phyloP scores from a whole-genome alignment of 768 basidiomycete species.

The Macrocybe gigantea region DNA sequence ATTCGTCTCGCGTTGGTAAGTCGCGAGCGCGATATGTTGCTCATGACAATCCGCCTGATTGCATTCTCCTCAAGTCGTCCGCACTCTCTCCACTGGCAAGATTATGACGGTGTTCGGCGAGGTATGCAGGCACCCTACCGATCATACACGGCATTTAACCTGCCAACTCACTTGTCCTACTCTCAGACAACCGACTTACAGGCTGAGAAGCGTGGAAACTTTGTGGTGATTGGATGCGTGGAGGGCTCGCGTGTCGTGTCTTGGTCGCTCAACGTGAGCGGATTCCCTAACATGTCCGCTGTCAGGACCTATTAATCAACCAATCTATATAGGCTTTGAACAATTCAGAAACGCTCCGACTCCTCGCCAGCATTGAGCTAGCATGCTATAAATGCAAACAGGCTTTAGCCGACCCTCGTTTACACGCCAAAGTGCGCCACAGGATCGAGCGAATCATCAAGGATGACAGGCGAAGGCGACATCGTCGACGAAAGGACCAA shows the following conservation, averaged over 20 bases:
- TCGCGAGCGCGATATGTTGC: constrained; percentile 7
- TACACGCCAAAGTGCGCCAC: constrained; percentile 58
- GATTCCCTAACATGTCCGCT: constrained; percentile 3
- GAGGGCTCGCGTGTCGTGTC: constrained; percentile 71
- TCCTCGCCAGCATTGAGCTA: constrained; percentile 80
- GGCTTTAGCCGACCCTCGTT: constrained; percentile 60
- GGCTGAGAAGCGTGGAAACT: constrained; percentile 85
- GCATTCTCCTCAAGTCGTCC: constrained; percentile 41
- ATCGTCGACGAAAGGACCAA: constrained; percentile 79
- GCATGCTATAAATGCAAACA: constrained; percentile 77
- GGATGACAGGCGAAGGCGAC: constrained; percentile 76
- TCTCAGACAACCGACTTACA: constrained; percentile 62
- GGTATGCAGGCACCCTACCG: constrained; percentile 29
- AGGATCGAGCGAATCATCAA: constrained; percentile 79
- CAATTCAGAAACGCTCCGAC: constrained; percentile 74
- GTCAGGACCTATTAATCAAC: constrained; percentile 7
- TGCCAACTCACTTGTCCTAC: neutral
- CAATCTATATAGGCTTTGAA: constrained; percentile 57
- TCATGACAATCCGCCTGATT: constrained; percentile 5
- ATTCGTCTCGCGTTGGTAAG: constrained; percentile 78
- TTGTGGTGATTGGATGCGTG: constrained; percentile 77
- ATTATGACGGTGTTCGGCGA: constrained; percentile 66
- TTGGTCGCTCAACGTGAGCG: constrained; percentile 76
- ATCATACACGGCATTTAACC: neutral
- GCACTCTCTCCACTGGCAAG: constrained; percentile 61